A percentile compares a stretch with the other conserved stretches of the same genome.
Conservation (phyloP, 169 alveolate genomes). For the Haemoproteus tartakovskyi region DNA sequence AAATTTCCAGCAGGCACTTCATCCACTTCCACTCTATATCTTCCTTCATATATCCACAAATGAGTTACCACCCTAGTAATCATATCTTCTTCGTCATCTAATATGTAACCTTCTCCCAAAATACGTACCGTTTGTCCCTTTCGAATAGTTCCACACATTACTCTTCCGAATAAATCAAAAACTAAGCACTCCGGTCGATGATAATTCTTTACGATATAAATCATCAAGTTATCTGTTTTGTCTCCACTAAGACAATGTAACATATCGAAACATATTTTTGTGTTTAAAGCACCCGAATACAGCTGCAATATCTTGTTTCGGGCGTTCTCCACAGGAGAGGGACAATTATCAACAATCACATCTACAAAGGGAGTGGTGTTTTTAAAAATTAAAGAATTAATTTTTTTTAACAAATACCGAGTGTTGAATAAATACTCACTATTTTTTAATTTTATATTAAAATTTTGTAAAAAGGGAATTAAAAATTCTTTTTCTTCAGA, state of each 20-base stretch:
- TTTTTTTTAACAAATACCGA: constrained; percentile 66
- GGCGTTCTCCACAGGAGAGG: constrained; percentile 74
- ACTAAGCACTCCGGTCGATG: constrained; percentile 89
- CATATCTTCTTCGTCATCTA: constrained; percentile 97
- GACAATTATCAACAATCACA: constrained; percentile 76
- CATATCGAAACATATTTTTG: constrained; percentile 65
- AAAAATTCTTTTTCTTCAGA: constrained; percentile 95
- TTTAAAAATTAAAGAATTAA: constrained; percentile 69
- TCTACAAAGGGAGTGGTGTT: constrained; percentile 88
- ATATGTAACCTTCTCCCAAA: constrained; percentile 91
- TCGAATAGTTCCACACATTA: constrained; percentile 94
- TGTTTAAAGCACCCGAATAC: constrained; percentile 80
- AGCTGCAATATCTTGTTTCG: constrained; percentile 74
- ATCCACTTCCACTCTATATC: constrained; percentile 89
- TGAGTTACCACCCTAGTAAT: constrained; percentile 82
- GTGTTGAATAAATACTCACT: constrained; percentile 63
- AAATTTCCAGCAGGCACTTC: constrained; percentile 89
- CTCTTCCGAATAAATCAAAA: constrained; percentile 95
- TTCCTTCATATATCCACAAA: constrained; percentile 92
- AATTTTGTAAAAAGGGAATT: constrained; percentile 84
- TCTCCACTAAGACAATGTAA: constrained; percentile 65
- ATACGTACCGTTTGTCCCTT: constrained; percentile 93
- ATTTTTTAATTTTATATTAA: constrained; percentile 47
- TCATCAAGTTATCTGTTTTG: constrained; percentile 86
- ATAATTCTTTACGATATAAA: constrained; percentile 90